These are phyloP conservation scores for Ophiostoma quercus DNA, from an alignment of 2,329 filamentous ascomycete species.

Conservation along the genomic window DNA sequence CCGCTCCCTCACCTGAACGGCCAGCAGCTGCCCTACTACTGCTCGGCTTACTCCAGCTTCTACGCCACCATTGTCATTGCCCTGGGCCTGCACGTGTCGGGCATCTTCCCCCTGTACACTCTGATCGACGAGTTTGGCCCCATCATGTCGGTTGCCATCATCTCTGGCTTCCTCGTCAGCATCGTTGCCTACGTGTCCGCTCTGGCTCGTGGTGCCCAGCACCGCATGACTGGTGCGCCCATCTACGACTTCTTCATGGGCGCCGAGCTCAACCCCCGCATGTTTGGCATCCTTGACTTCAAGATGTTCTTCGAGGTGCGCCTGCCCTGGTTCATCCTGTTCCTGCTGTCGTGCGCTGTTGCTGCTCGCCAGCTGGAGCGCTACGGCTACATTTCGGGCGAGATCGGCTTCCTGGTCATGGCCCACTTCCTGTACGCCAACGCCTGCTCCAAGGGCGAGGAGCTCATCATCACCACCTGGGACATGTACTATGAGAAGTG, in stretches of 20 bases:
- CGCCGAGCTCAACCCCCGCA: slow-evolving; percentile 76
- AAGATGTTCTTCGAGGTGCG: slow-evolving; percentile 92
- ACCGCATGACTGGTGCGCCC: slow-evolving; percentile 81
- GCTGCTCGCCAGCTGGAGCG: slow-evolving; percentile 68
- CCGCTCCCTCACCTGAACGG: slow-evolving; percentile 75
- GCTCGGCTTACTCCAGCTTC: slow-evolving; percentile 81
- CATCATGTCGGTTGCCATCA: slow-evolving; percentile 84
- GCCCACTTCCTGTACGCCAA: slow-evolving; percentile 80
- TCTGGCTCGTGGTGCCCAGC: slow-evolving; percentile 69
- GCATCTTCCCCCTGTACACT: slow-evolving; percentile 82
- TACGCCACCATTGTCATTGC: slow-evolving; percentile 76
- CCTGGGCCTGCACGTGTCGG: slow-evolving; percentile 70
- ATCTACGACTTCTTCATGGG: slow-evolving; percentile 92
- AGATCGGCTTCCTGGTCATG: slow-evolving; percentile 68
- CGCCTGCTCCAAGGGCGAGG: slow-evolving; percentile 76
- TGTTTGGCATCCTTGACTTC: slow-evolving; percentile 81
- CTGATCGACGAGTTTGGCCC: slow-evolving; percentile 94
- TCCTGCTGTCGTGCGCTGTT: slow-evolving; percentile 62
- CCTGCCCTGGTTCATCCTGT: slow-evolving; percentile 79
- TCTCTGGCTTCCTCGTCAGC: slow-evolving; percentile 80
- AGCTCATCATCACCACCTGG: slow-evolving; percentile 75
- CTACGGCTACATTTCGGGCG: slow-evolving; percentile 71
- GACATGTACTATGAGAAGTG: slow-evolving; percentile 89
- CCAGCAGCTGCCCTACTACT: slow-evolving; percentile 89
- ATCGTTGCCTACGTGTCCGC: slow-evolving; percentile 84